A percentile compares a stretch with the other conserved stretches of the same genome.
phyloP scores from a whole-genome alignment of 352 stramenopile genomes.

The Thraustochytrium striatum region DNA sequence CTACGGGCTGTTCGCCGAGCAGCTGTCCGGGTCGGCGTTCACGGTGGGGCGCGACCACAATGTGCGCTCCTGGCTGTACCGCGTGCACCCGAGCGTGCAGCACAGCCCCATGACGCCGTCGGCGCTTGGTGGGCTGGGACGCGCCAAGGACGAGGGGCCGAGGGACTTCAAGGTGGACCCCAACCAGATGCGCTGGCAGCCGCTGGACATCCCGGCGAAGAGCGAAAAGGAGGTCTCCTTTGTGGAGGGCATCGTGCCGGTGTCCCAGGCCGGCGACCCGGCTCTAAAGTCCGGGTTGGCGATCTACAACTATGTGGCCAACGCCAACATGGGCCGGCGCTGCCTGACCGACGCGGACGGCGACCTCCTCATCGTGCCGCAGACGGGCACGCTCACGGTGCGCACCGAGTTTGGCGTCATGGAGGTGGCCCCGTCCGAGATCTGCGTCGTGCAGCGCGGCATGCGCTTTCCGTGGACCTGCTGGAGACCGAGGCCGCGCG shows the following conservation, averaged over 20 bases:
- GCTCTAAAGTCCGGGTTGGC: slow-evolving; percentile 80
- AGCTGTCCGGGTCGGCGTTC: slow-evolving; percentile 92
- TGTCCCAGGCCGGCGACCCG: slow-evolving; percentile 64
- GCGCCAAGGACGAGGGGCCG: slow-evolving; percentile 1
- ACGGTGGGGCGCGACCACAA: slow-evolving; percentile 78
- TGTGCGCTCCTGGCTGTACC: slow-evolving; percentile 82
- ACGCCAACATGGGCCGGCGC: slow-evolving; percentile 71
- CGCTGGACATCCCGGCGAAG: slow-evolving; percentile 41
- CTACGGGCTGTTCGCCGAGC: slow-evolving; percentile 86
- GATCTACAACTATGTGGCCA: slow-evolving; percentile 87
- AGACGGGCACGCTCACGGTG: slow-evolving; percentile 79
- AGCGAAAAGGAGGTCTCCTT: slow-evolving; percentile 36
- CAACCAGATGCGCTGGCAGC: slow-evolving; percentile 57
- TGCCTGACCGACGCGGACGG: slow-evolving; percentile 93
- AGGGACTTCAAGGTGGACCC: slow-evolving; percentile 58
- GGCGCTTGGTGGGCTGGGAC: slow-evolving; percentile 57
- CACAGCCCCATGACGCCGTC: slow-evolving; percentile 67
- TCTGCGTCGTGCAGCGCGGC: slow-evolving; percentile 89
- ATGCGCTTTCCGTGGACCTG: slow-evolving; percentile 86
- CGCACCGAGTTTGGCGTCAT: slow-evolving; percentile 87
- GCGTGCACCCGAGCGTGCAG: slow-evolving; percentile 76
- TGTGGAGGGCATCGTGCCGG: slow-evolving; percentile 37
- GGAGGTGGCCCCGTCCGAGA: slow-evolving; percentile 73
- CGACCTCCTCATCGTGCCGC: slow-evolving; percentile 91
- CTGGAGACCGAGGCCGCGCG: slow-evolving; percentile 69